phyloP scores from a whole-genome alignment of 805 yeast genomes.

The Sugiyamaella chiloensis region DNA sequence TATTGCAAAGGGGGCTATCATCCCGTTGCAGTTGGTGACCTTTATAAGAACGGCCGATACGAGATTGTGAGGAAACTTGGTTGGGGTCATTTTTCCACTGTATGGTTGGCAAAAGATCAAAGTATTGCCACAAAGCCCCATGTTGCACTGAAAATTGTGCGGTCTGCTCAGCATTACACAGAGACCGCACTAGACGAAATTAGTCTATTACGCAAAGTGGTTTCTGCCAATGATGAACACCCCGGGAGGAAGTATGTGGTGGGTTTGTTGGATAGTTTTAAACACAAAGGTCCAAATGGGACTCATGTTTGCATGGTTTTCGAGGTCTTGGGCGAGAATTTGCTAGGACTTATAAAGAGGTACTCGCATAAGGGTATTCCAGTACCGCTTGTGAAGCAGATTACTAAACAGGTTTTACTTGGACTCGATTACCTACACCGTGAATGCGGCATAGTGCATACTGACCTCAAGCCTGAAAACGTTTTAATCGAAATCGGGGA shows the following conservation, averaged over 20 bases:
- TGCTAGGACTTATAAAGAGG: conserved; percentile 77
- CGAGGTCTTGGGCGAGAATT: conserved; percentile 92
- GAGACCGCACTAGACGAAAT: conserved; percentile 96
- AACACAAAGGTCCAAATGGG: conserved; percentile 88
- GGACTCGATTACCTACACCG: conserved; percentile 73
- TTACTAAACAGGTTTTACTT: conserved; percentile 70
- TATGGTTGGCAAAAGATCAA: conserved; percentile 77
- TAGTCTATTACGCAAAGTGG: conserved; percentile 61
- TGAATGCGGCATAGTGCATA: conserved; percentile 70
- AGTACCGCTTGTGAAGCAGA: conserved; percentile 68
- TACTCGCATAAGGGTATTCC: conserved; percentile 81
- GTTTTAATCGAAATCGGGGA: conserved; percentile 79
- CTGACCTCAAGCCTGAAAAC: conserved; percentile 73
- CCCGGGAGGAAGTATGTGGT: conserved; percentile 83
- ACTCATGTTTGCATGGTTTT: conserved; percentile 94
- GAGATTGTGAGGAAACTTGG: conserved; percentile 85
- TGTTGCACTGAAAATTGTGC: conserved; percentile 92
- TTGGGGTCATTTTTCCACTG: conserved; percentile 98
- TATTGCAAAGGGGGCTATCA: conserved; percentile 94
- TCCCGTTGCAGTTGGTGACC: conserved; percentile 87
- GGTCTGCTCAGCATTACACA: conserved; percentile 85
- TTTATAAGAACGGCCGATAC: conserved; percentile 71
- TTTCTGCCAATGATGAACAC: conserved; percentile 61
- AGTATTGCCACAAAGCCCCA: conserved; percentile 57
- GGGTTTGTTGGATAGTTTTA: conserved; percentile 75